These are phyloP conservation scores for Podospora didyma DNA, from an alignment of 495 filamentous ascomycete species.

Conservation along the genomic window DNA sequence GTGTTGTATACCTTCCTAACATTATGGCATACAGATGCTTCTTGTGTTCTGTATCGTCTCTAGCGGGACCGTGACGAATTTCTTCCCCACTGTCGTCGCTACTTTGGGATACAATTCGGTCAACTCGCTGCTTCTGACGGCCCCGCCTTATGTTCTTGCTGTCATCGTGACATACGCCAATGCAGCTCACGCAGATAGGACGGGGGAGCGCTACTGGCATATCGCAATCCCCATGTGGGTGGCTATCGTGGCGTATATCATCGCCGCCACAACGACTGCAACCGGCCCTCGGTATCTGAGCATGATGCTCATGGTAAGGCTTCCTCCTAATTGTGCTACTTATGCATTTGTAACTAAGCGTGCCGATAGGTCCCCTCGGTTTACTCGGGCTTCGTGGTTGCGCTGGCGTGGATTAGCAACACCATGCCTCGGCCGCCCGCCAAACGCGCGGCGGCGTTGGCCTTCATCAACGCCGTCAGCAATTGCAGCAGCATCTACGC, in stretches of 20 bases:
- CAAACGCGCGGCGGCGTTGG: constrained; percentile 78
- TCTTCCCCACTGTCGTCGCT: constrained; percentile 80
- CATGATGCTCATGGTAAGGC: constrained; percentile 74
- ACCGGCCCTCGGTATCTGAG: constrained; percentile 68
- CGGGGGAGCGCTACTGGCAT: constrained; percentile 76
- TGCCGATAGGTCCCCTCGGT: constrained; percentile 40
- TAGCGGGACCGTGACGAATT: constrained; percentile 75
- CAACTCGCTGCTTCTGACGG: constrained; percentile 69
- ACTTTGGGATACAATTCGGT: constrained; percentile 64
- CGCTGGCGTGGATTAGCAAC: constrained; percentile 75
- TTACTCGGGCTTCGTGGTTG: constrained; percentile 68
- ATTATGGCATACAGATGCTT: constrained; percentile 42
- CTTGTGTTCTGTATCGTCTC: constrained; percentile 69
- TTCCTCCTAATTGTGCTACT: neutral
- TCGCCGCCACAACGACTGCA: constrained; percentile 63
- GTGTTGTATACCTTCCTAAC: neutral
- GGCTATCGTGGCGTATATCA: constrained; percentile 68
- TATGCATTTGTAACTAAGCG: too few relatives aligned
- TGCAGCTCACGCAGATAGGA: constrained; percentile 74
- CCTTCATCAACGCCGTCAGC: constrained; percentile 76
- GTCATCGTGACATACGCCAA: constrained; percentile 70
- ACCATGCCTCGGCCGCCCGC: constrained; percentile 77
- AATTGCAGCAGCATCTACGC: constrained; percentile 74
- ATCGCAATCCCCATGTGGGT: constrained; percentile 65
- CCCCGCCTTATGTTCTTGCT: constrained; percentile 68